Evolutionary conservation across 2,329 filamentous ascomycete species (phyloP).

Genomic region (Trichoderma guizhouense): DNA sequence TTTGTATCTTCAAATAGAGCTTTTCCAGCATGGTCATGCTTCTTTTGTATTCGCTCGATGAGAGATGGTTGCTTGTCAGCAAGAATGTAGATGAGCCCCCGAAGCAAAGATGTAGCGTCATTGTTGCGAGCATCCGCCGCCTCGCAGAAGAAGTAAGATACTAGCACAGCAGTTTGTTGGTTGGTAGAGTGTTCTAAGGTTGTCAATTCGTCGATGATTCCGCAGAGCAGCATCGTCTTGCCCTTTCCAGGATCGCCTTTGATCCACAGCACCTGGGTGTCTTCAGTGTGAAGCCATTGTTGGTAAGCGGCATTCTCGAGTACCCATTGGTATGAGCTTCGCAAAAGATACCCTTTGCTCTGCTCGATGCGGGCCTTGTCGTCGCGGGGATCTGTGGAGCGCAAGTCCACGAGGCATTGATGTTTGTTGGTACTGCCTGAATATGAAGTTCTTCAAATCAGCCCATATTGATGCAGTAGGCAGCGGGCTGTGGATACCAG

Average conservation of each 20-base stretch:
- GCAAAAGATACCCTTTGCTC: not conserved
- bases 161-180: not conserved
- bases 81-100: not conserved
- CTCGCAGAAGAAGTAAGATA: not conserved
- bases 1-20: not conserved
- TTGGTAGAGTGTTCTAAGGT: not conserved
- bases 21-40: not conserved
- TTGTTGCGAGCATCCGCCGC: not conserved
- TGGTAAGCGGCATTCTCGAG: not conserved
- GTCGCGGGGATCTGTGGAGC: not conserved
- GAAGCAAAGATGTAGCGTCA: not conserved
- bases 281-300: not conserved
- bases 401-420: not conserved
- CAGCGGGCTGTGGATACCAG: not conserved
- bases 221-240: not conserved
- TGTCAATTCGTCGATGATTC: not conserved
- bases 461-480: not conserved
- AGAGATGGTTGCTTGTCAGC: not conserved
- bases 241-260: not conserved
- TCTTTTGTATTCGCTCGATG: not conserved
- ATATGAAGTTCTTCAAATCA: not conserved
- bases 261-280: not conserved
- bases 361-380: not conserved
- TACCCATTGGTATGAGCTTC: not conserved
- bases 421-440: not conserved